phyloP scores from a whole-genome alignment of 768 basidiomycete genomes.

The Lyophyllum shimeji region DNA sequence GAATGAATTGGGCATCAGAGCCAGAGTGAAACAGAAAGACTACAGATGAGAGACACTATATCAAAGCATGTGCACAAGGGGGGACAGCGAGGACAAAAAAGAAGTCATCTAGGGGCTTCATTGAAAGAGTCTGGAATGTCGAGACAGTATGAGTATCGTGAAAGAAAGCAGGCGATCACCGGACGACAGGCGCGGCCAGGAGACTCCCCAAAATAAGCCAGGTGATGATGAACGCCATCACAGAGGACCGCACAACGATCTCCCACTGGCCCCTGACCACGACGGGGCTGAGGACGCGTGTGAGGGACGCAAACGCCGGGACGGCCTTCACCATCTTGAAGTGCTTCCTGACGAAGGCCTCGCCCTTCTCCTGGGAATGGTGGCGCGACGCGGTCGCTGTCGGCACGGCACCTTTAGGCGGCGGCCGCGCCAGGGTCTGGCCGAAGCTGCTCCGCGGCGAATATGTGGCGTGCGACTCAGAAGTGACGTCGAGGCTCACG shows the following conservation, averaged over 20 bases:
- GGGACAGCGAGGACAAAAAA: background rate
- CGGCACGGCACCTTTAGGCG: conserved; percentile 3
- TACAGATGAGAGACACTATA: conserved; percentile 7
- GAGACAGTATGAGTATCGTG: background rate
- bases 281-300: conserved; percentile 65
- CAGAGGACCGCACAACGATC: conserved; percentile 64
- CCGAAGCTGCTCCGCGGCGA: conserved; percentile 21
- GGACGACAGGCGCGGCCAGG: conserved; percentile 28
- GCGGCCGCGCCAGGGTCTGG: conserved; percentile 1
- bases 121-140: background rate
- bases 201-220: conserved; percentile 40
- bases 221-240: conserved; percentile 44
- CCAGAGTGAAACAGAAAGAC: background rate
- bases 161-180: background rate
- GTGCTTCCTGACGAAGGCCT: conserved; percentile 33
- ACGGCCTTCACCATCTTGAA: conserved; percentile 52
- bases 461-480: conserved; percentile 2
- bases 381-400: conserved; percentile 8
- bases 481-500: conserved; percentile 1
- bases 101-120: background rate
- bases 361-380: conserved; percentile 15
- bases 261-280: conserved; percentile 85
- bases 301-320: conserved; percentile 74
- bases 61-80: background rate
- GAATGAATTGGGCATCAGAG: conserved; percentile 8